Base-by-base conservation (phyloP, 257 asterid species). In the Ehretia macrophylla region DNA sequence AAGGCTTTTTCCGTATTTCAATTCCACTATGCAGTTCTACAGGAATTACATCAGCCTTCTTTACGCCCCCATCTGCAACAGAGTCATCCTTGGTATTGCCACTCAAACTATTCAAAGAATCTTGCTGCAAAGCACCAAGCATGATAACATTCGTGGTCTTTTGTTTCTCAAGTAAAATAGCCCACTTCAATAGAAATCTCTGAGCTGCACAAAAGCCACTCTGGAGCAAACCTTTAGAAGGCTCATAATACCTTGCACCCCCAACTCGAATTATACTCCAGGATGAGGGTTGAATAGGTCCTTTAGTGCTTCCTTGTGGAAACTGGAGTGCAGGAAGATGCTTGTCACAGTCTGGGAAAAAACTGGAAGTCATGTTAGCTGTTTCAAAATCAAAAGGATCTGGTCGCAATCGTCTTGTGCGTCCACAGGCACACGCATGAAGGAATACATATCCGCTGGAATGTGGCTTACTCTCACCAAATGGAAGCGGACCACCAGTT, bases 341-440 rank as follows among this genome's bases (percentile, higher is more conserved):
- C 81, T 93, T 80, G 77, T 93, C 99, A 38, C 99, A 93, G 40
- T 89, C 96, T 52, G 85, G 76, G 71, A 85, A 86, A 62, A 45
- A 55, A 70, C 65, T 79, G 55, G 65, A 74, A 1, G 71, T 66
- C 72, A 68, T 71, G 72, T 92, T 92, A 38, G 99, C 96, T 35
- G 90, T 61, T 71, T 85, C 92, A 67, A 75, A 85, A 80, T 93
- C 94, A 69, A 89, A 93, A 45, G 99, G 99, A 69, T 93, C 99
- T 17, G 90, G 76, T 54, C 83, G 77, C 46, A 83, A 74, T 65
- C 71, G 84, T 71, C 97, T 85, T n/a, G 96, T 81, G 58, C 99
- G 99, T 35, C 99, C 97, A 77, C 99, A 93, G 17, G 90, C 94
- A 83, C 99, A 93, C n/a, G 96, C 96, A 75, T 93, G 97, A 72